phyloP scores from a whole-genome alignment of 495 filamentous ascomycete genomes.

The Astrothelium macrocarpum region DNA sequence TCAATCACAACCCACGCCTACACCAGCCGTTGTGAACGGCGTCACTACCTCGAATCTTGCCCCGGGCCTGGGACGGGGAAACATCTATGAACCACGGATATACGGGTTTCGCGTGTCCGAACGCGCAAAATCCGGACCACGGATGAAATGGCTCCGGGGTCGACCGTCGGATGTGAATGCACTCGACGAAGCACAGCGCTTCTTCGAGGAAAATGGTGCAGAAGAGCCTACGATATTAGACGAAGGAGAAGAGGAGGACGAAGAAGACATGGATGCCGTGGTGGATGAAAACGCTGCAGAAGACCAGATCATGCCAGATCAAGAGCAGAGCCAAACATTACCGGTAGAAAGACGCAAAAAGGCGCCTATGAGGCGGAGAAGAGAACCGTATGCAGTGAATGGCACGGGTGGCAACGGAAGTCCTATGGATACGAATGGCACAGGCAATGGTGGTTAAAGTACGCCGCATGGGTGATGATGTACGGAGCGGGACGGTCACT shows the following conservation, averaged over 20 bases:
- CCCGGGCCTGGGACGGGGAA: slow-evolving; percentile 71
- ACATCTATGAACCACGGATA: slow-evolving; percentile 88
- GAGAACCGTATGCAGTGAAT: slow-evolving; percentile 5
- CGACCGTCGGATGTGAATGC: slow-evolving; percentile 69
- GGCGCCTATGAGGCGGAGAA: slow-evolving; percentile 6
- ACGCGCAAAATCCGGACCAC: slow-evolving; percentile 70
- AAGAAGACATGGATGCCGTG: slow-evolving; percentile 15
- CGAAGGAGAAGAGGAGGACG: slow-evolving; percentile 13
- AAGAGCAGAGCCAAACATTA: slow-evolving; percentile 1
- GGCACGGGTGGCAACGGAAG: neutral
- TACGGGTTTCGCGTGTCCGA: slow-evolving; percentile 95
- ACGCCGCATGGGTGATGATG: neutral
- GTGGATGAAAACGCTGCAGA: slow-evolving; percentile 16
- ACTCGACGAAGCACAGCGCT: slow-evolving; percentile 66
- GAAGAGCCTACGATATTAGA: slow-evolving; percentile 9
- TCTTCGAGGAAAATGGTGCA: slow-evolving; percentile 21
- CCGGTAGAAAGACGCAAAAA: neutral
- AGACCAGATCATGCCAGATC: neutral
- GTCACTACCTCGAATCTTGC: slow-evolving; percentile 72
- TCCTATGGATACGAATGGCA: slow-evolving; percentile 5
- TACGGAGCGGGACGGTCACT: neutral
- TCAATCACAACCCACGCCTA: slow-evolving; percentile 25
- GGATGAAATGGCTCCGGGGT: slow-evolving; percentile 92
- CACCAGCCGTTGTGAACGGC: slow-evolving; percentile 65
- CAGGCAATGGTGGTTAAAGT: neutral